Base-by-base conservation (phyloP, 2,329 filamentous ascomycete genomes). In the Aspergillus aculeatus region DNA sequence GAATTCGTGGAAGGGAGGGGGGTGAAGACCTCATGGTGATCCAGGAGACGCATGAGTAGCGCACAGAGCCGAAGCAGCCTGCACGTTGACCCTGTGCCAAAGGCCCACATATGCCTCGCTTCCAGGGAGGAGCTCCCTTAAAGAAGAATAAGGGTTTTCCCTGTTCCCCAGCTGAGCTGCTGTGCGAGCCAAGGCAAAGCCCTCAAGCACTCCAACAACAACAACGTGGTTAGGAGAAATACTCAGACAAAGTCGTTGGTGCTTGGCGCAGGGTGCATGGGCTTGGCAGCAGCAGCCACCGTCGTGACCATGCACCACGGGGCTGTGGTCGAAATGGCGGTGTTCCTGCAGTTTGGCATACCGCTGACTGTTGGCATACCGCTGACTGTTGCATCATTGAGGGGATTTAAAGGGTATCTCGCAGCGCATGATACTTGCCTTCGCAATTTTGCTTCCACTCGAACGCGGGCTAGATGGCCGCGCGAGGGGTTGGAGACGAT, bases 151-250 rank as follows among this genome's bases (percentile, higher is more conserved):
- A 6, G 14, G 38, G 38, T 4, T 31, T 55, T 55, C 19, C 53
- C 53, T 31, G 53, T 16, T 16, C 53, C 47, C 47, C 41, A 48
- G 53, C 53, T 48, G 47, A 47, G 41, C 52, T 54, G 41, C 29
- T 31, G 38, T 47, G 53, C 53, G 54, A 62, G 47, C 50, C 57
- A 57, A 57, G 58, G 50, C 57, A 32, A 59, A 48, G 51, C 49
- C 60, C 57, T 54, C 48, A 57, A 60, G 49, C 41, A 53, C 49
- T 58, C 60, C 54, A 47, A 58, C 58, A 54, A 62, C 61, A 68
- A 62, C 61, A 68, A 68, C 66, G 64, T 68, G 66, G 66, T 52
- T 58, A 63, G 63, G 57, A 58, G 55, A 59, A 54, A 61, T 60
- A 59, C 62, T 62, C 61, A 60, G 51, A 57, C 48, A 56, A 52